Evolutionary conservation across 2,329 filamentous ascomycete species (phyloP).

Genomic region (Spiromastix sp.): DNA sequence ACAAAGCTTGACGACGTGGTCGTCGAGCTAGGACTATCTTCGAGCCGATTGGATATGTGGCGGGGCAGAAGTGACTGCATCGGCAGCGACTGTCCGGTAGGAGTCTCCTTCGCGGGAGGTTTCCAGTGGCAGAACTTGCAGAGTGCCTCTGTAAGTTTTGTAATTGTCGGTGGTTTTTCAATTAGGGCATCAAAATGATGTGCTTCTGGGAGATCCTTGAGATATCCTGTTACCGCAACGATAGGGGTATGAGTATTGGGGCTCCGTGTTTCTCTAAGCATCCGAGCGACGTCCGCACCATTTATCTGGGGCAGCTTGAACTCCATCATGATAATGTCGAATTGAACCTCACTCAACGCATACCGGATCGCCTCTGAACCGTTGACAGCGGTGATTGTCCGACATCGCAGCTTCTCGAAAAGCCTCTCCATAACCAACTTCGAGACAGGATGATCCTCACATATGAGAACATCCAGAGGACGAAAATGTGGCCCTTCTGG

Average conservation of each 20-base stretch:
- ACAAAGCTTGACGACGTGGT: constrained; percentile 64
- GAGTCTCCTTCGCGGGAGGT: constrained; percentile 55
- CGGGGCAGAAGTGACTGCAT: constrained; percentile 42
- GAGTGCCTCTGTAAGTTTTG: constrained; percentile 81
- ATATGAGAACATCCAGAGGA: constrained; percentile 87
- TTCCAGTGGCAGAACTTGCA: constrained; percentile 90
- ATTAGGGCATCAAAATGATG: constrained; percentile 94
- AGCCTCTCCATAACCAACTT: constrained; percentile 98
- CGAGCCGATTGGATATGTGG: constrained; percentile 53
- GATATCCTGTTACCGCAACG: constrained; percentile 89
- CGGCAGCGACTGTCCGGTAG: constrained; percentile 51
- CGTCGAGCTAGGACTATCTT: constrained; percentile 76
- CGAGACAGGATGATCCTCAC: constrained; percentile 94
- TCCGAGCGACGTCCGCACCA: constrained; percentile 87
- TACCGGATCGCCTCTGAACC: constrained; percentile 88
- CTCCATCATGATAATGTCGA: constrained; percentile 97
- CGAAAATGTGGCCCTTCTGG: constrained; percentile 78
- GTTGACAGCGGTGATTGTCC: constrained; percentile 83
- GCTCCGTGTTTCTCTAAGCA: constrained; percentile 96
- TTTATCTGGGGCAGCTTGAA: constrained; percentile 92
- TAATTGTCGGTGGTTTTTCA: constrained; percentile 90
- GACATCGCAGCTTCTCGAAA: constrained; percentile 86
- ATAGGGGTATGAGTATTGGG: constrained; percentile 90
- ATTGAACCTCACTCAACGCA: constrained; percentile 94
- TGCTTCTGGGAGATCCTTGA: constrained; percentile 91